Conservation (phyloP, 2,329 filamentous ascomycete species). For the Cordyceps fumosorosea region DNA sequence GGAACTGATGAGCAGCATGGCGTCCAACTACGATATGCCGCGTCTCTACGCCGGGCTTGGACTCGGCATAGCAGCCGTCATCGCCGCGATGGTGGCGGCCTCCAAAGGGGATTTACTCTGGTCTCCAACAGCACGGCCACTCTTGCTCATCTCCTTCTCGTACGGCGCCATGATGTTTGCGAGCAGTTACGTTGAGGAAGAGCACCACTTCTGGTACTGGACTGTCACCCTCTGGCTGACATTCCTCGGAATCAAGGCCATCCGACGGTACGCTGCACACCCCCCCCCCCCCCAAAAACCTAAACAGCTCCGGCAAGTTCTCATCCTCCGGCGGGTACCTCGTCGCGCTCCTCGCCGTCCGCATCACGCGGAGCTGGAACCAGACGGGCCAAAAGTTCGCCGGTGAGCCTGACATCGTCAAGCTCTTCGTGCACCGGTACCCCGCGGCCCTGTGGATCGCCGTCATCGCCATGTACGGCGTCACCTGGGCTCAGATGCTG, state of each 20-base stretch:
- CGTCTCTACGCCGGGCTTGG: constrained; percentile 47
- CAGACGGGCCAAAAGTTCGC: constrained; percentile 96
- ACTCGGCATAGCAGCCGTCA: constrained; percentile 33
- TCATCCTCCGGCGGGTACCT: constrained; percentile 26
- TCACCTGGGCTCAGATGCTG: constrained; percentile 43
- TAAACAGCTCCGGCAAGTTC: constrained; percentile 21
- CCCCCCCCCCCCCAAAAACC: background rate
- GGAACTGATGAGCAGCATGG: constrained; percentile 75
- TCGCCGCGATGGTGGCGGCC: constrained; percentile 20
- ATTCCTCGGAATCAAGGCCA: constrained; percentile 43
- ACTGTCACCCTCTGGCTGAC: constrained; percentile 63
- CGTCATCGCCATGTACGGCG: constrained; percentile 61
- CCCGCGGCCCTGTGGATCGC: constrained; percentile 67
- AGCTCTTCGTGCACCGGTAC: constrained; percentile 57
- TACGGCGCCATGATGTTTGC: constrained; percentile 95
- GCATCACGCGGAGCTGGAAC: constrained; percentile 77
- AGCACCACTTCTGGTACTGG: constrained; percentile 99
- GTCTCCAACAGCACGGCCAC: constrained; percentile 22
- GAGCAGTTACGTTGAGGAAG: constrained; percentile 95
- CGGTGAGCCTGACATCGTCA: constrained; percentile 81
- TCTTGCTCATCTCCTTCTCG: constrained; percentile 46
- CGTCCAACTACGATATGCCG: constrained; percentile 80
- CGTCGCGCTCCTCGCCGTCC: constrained; percentile 52
- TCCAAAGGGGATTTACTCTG: background rate
- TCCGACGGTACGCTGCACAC: constrained; percentile 29